Base-by-base conservation (phyloP, 345 rosid species). In the Anacardium occidentale region DNA sequence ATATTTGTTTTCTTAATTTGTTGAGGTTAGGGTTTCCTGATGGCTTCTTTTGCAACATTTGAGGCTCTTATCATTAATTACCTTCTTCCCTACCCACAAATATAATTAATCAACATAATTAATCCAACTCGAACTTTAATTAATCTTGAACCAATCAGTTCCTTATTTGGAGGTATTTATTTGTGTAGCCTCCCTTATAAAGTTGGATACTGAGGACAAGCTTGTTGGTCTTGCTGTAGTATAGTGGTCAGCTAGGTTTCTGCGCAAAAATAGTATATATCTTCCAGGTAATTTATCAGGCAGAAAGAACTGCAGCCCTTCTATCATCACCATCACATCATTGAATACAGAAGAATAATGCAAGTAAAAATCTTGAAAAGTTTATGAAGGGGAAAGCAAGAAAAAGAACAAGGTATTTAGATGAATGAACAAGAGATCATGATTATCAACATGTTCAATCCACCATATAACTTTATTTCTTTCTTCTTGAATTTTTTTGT, bases 391-490 rank as follows among this genome's bases (percentile, higher is more conserved):
- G 18, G 25, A 58, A 52, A 65, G 59, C 64, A 75, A 50, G n/a
- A n/a, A n/a, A n/a, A n/a, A n/a, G n/a, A 75, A 22, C 25, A 75
- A 61, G 18, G 61, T 7, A 72, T 40, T 29, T 1, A 48, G 68
- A 66, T 52, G 73, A 80, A 66, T 52, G 73, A 80, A 66, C 81
- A 77, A 75, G 77, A 61, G 72, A 20, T 34, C 14, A 26, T 58
- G 71, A 72, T 75, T 78, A 72, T 75, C 80, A 72, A 47, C 71
- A 21, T 72, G 80, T 67, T 75, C 76, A 77, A 70, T 62, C 40
- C 62, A 59, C 7, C n/a, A n/a, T n/a, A n/a, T n/a, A n/a, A 22
- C 48, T 25, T 45, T 18, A n/a, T 50, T 56, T 68, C 14, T 18
- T 66, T 68, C 4, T n/a, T 50, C 21, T 25, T 50, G 10, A 50